Evolutionary conservation across 208 protist genomes (phyloP).

Genomic region (Trypanosoma conorhini): DNA sequence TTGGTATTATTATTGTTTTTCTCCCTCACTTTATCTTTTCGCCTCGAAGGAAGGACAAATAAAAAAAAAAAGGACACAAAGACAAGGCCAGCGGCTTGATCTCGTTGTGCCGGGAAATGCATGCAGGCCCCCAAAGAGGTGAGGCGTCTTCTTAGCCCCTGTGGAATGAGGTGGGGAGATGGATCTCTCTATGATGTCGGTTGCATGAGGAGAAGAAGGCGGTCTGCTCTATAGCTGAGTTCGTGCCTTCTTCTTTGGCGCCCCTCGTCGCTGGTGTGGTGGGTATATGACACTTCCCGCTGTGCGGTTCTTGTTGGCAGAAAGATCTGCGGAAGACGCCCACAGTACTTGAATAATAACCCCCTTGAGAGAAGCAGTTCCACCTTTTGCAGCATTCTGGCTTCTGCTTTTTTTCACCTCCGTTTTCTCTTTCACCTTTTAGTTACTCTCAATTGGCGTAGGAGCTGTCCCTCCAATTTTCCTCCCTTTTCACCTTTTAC

Average conservation of each 20-base stretch:
- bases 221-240: background rate
- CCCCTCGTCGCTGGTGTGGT: conserved; percentile 5
- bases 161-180: background rate
- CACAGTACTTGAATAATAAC: background rate
- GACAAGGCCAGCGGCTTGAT: background rate
- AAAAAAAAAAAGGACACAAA: no score
- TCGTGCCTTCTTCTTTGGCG: conserved; percentile 7
- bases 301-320: background rate
- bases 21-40: background rate
- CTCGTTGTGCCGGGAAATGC: background rate
- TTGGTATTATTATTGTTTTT: background rate
- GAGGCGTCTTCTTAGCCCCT: conserved; percentile 7
- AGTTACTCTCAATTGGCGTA: no score
- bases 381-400: background rate
- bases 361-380: background rate
- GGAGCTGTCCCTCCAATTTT: background rate
- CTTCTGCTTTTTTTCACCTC: conserved; percentile 6
- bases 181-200: background rate
- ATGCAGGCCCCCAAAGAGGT: background rate
- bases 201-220: background rate
- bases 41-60: no score
- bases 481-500: background rate
- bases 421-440: no score
- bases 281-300: background rate
- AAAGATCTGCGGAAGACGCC: background rate